A percentile compares a stretch with the other conserved stretches of the same genome.
These are phyloP conservation scores for Psilocybe azurescens DNA, from an alignment of 768 basidiomycete genomes.

Conservation along the genomic window DNA sequence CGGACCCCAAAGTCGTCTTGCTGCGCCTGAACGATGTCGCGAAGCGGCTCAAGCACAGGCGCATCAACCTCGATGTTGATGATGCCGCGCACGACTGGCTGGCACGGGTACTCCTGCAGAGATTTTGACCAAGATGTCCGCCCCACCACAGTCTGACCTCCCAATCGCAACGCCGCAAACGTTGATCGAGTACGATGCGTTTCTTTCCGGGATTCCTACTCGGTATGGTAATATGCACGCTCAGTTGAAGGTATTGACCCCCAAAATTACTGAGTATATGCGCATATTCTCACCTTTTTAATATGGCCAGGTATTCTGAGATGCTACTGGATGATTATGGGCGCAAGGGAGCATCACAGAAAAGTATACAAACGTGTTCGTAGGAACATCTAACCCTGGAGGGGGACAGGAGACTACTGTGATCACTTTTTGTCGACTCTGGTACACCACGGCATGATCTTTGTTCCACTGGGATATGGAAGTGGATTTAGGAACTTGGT, in stretches of 20 bases:
- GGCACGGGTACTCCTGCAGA: constrained; percentile 83
- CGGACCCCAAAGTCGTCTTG: constrained; percentile 79
- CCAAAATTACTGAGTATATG: background rate
- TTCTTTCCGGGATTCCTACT: constrained; percentile 72
- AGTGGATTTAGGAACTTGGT: constrained; percentile 44
- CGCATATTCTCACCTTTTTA: background rate
- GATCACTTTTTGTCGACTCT: constrained; percentile 60
- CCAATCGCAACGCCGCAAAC: constrained; percentile 58
- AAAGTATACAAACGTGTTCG: constrained; percentile 78
- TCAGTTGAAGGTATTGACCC: constrained; percentile 46
- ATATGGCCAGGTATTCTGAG: constrained; percentile 68
- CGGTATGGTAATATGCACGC: constrained; percentile 80
- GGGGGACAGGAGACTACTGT: constrained; percentile 81
- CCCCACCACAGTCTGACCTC: constrained; percentile 63
- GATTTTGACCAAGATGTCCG: constrained; percentile 63
- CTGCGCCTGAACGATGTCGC: constrained; percentile 80
- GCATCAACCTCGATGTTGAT: constrained; percentile 77
- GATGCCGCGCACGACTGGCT: constrained; percentile 72
- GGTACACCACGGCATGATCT: constrained; percentile 75
- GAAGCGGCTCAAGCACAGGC: constrained; percentile 60
- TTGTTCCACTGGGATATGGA: constrained; percentile 74
- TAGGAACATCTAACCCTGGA: constrained; percentile 73
- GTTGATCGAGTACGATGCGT: constrained; percentile 62
- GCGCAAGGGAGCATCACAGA: constrained; percentile 60
- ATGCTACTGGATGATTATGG: constrained; percentile 76